Conservation (phyloP, 2,329 filamentous ascomycete genomes). For the Aspergillus brasiliensis region DNA sequence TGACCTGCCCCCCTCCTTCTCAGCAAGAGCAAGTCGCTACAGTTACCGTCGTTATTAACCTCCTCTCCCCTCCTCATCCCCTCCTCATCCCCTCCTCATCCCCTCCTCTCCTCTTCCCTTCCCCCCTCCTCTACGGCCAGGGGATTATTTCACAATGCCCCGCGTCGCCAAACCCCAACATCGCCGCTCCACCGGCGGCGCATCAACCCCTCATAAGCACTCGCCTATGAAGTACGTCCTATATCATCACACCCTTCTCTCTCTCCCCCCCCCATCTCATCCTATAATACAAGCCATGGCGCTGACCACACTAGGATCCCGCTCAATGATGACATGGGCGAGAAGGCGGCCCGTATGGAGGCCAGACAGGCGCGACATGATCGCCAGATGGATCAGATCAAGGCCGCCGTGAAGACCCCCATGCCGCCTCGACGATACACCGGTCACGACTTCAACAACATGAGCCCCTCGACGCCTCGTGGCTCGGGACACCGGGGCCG, state of each 20-base stretch:
- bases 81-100: not conserved
- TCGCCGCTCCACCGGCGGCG: conserved; percentile 49
- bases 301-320: conserved; percentile 67
- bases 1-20: too few relatives aligned
- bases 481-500: conserved; percentile 38
- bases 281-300: not conserved
- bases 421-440: conserved; percentile 45
- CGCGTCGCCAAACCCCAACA: conserved; percentile 55
- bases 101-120: not conserved
- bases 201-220: conserved; percentile 54
- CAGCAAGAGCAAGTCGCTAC: too few relatives aligned
- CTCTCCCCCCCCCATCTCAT: too few relatives aligned
- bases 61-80: too few relatives aligned
- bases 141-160: conserved; percentile 50
- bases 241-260: not conserved
- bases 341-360: conserved; percentile 85
- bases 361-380: conserved; percentile 87
- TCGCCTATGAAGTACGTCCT: conserved; percentile 52
- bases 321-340: conserved; percentile 90
- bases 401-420: conserved; percentile 64
- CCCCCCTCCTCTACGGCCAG: not conserved
- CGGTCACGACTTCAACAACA: conserved; percentile 32
- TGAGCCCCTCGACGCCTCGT: conserved; percentile 55
- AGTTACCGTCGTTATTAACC: too few relatives aligned
- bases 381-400: conserved; percentile 88